Conservation (phyloP, 1,139 yeast species). For the Torulaspora globosa region DNA sequence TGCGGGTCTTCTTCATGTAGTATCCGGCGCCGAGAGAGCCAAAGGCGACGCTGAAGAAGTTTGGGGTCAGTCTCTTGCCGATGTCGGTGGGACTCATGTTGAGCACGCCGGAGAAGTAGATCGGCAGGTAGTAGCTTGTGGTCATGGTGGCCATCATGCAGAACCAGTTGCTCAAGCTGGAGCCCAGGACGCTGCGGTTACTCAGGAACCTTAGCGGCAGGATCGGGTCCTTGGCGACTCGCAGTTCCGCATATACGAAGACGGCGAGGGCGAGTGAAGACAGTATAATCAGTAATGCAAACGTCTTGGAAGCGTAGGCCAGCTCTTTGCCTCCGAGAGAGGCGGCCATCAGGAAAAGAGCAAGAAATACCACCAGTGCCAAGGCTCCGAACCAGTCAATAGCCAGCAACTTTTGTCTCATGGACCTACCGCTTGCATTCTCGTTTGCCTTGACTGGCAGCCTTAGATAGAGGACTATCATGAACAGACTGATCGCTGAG, state of each 20-base stretch:
- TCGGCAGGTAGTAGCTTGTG: conserved; percentile 58
- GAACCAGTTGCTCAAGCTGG: conserved; percentile 67
- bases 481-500: conserved; percentile 47
- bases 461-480: conserved; percentile 37
- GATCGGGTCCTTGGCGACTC: conserved; percentile 61
- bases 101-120: conserved; percentile 57
- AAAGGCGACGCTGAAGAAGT: conserved; percentile 61
- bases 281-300: conserved; percentile 33
- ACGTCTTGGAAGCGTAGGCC: conserved; percentile 35
- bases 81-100: conserved; percentile 53
- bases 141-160: conserved; percentile 43
- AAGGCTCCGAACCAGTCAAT: conserved; percentile 73
- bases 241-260: conserved; percentile 52
- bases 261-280: conserved; percentile 32
- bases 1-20: conserved; percentile 67
- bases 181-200: conserved; percentile 57
- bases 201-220: conserved; percentile 55
- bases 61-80: conserved; percentile 61
- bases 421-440: conserved; percentile 17
- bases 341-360: conserved; percentile 56
- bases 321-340: conserved; percentile 63
- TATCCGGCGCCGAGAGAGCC: conserved; percentile 70
- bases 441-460: conserved; percentile 37
- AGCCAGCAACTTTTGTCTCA: conserved; percentile 45
- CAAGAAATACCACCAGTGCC: conserved; percentile 52